Evolutionary conservation across 306 rosid genomes (phyloP).

Genomic region (Mimosa pudica): DNA sequence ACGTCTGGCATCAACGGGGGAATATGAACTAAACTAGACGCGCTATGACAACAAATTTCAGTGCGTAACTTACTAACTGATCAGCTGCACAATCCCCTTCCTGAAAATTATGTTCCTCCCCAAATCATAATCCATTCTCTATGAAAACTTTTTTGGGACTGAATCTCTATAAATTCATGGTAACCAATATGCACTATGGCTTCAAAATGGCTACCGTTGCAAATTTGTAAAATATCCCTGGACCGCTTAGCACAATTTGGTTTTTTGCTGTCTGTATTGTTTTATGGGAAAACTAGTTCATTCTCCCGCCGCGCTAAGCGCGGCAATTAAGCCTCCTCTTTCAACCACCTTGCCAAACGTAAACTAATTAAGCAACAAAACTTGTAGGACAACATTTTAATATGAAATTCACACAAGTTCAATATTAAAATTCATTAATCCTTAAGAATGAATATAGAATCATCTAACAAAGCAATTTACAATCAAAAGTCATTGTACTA

Average conservation of each 20-base stretch:
- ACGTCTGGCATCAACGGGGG: background rate
- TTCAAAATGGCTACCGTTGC: background rate
- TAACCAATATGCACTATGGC: background rate
- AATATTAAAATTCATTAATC: too few species aligned
- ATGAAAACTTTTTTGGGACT: background rate
- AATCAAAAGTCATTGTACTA: too few species aligned
- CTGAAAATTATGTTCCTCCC: constrained; percentile 3
- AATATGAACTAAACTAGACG: background rate
- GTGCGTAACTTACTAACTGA: constrained; percentile 4
- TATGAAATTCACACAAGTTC: too few species aligned
- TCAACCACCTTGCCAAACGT: too few species aligned
- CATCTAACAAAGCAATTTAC: too few species aligned
- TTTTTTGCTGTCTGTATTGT: background rate
- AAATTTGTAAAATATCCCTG: background rate
- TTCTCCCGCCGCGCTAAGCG: too few species aligned
- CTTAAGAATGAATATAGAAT: too few species aligned
- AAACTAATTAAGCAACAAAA: too few species aligned
- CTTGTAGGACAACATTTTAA: too few species aligned
- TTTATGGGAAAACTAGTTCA: too few species aligned
- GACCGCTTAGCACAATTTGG: background rate
- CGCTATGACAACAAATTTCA: background rate
- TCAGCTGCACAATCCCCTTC: constrained; percentile 5
- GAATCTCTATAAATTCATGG: background rate
- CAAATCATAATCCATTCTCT: background rate
- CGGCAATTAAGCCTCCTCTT: too few species aligned